Evolutionary conservation across 2,329 filamentous ascomycete species (phyloP), one percentile per base, ranked within the genome.

Genomic region (Fusarium cyanostomum): DNA sequence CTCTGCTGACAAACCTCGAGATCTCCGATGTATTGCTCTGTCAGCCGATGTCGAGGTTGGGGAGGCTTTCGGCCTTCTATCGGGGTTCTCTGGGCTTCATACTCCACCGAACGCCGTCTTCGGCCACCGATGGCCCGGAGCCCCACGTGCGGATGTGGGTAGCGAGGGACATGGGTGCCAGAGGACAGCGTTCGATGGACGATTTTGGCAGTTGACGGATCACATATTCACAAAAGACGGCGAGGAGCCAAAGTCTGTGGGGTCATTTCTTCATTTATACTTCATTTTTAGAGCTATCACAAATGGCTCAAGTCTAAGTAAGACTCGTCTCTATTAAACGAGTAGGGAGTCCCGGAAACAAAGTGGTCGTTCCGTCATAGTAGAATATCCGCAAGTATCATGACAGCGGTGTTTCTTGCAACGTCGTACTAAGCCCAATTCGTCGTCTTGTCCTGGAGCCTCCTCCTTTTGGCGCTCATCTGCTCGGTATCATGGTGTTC

Each of bases 401-500:
- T 53, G 26, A 26, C 34, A 53, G 49, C 16, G 30, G 27, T 35
- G n/a, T 30, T 44, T 39, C 13, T n/a, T 21, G 39, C 45, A 56
- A 21, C 59, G 53, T 34, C 42, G 55, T 69, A 69, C 67, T 70
- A 45, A 39, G 49, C 48, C 53, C 58, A 49, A 12, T 26, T 39
- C 7, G 13, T 24, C 37, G 33, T 28, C 35, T 48, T 45, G 10
- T 21, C 37, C 28, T 27, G 8, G 44, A 27, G 42, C 31, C 39
- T 27, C 24, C 16, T 10, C 46, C 27, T 27, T 44, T 50, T 51
- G 50, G 34, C 35, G 54, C 62, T 59, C 67, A 70, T 66, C 26
- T 62, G 64, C 53, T 69, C 50, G 67, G 62, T 70, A 68, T 70
- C 67, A 70, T 68, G 50, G 39, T 46, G 42, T 62, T 54, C 46